These are phyloP conservation scores for Populus simonii DNA, from an alignment of 345 rosid species.

Conservation along the genomic window DNA sequence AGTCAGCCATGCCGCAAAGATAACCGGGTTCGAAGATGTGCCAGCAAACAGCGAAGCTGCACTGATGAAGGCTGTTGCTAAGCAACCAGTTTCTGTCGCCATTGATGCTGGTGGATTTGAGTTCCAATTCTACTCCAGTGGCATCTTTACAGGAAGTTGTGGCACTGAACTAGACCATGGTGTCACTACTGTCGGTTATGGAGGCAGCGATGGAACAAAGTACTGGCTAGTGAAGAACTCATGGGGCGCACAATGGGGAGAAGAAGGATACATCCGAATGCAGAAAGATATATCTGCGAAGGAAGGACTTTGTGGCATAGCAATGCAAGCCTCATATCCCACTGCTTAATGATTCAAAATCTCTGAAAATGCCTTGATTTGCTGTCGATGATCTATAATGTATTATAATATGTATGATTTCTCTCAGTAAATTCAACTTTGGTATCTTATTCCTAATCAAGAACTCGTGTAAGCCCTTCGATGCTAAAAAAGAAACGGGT, in stretches of 20 bases:
- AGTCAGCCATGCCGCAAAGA: slow-evolving; percentile 9
- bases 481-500: too few relatives aligned
- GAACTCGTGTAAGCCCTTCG: too few relatives aligned
- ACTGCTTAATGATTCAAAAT: too few relatives aligned
- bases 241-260: neutral
- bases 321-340: too few relatives aligned
- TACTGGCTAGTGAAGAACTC: slow-evolving; percentile 2
- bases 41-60: slow-evolving; percentile 31
- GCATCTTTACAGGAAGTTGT: neutral
- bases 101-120: slow-evolving; percentile 29
- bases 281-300: neutral
- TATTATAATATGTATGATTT: too few relatives aligned
- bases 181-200: neutral
- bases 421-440: too few relatives aligned
- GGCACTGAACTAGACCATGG: neutral
- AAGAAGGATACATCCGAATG: neutral
- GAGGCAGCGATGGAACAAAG: neutral
- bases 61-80: slow-evolving; percentile 29
- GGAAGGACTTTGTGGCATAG: neutral
- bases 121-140: slow-evolving; percentile 31
- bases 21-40: slow-evolving; percentile 15
- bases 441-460: too few relatives aligned
- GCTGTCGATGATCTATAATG: too few relatives aligned
- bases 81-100: slow-evolving; percentile 32
- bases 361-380: too few relatives aligned